These are phyloP conservation scores for Colletotrichum sp. DNA, from an alignment of 2,329 filamentous ascomycete genomes.

Conservation along the genomic window DNA sequence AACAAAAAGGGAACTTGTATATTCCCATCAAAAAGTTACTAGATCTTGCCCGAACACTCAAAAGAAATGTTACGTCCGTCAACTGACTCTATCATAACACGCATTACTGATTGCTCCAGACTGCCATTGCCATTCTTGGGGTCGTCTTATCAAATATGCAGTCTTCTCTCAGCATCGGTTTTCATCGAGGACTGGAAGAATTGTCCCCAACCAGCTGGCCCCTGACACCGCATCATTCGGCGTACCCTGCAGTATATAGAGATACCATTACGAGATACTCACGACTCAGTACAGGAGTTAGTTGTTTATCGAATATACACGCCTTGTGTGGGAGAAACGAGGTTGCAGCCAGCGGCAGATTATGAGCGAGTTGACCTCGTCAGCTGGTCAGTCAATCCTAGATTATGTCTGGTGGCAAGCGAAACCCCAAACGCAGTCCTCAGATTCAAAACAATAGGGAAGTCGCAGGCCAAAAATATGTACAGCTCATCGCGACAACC, in stretches of 20 bases:
- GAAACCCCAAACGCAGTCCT: not conserved
- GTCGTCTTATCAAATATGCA: not conserved
- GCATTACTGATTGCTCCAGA: not conserved
- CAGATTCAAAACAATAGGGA: too few species aligned
- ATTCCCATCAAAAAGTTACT: not conserved
- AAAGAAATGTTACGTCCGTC: not conserved
- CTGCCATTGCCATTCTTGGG: not conserved
- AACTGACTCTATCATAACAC: not conserved
- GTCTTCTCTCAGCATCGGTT: too few species aligned
- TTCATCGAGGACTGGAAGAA: too few species aligned
- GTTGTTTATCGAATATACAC: not conserved
- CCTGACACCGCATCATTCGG: too few species aligned
- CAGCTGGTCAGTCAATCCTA: not conserved
- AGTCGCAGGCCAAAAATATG: too few species aligned
- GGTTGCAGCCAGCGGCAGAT: not conserved
- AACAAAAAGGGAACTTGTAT: not conserved
- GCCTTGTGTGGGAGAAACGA: not conserved
- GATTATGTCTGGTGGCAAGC: not conserved
- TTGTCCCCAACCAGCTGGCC: too few species aligned
- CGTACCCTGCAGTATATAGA: too few species aligned
- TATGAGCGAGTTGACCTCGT: not conserved
- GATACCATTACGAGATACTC: not conserved
- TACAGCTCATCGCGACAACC: not conserved
- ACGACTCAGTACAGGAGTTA: fast-evolving
- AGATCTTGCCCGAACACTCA: not conserved